Conservation (phyloP, 2,329 filamentous ascomycete genomes). For the Diatrype stigma region DNA sequence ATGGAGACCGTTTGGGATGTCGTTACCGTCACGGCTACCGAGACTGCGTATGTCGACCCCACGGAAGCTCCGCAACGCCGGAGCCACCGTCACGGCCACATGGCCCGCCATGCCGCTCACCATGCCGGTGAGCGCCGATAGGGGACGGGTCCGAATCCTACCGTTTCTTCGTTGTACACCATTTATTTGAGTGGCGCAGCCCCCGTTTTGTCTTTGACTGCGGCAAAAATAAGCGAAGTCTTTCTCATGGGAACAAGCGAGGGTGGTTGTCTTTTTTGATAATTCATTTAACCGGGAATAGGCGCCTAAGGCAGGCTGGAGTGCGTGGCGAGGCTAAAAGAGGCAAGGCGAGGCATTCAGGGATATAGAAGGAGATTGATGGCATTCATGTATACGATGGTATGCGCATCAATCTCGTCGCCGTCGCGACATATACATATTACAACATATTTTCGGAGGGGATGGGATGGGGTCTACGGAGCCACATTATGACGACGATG, state of each 20-base stretch:
- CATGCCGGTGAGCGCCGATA: constrained; percentile 16
- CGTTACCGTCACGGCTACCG: constrained; percentile 38
- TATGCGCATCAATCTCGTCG: too few species aligned
- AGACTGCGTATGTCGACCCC: constrained; percentile 14
- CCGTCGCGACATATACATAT: too few species aligned
- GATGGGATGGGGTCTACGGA: too few species aligned
- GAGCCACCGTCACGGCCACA: constrained; percentile 17
- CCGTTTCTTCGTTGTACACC: background rate
- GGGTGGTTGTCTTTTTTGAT: background rate
- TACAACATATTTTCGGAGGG: too few species aligned
- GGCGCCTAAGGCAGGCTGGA: too few species aligned
- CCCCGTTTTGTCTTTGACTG: background rate
- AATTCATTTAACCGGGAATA: too few species aligned
- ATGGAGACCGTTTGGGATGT: constrained; percentile 41
- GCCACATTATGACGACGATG: too few species aligned
- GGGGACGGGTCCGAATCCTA: background rate
- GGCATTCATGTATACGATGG: too few species aligned
- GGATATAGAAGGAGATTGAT: too few species aligned
- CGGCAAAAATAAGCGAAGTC: too few species aligned
- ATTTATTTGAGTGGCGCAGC: background rate
- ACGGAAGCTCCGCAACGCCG: constrained; percentile 15
- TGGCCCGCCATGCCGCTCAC: constrained; percentile 15
- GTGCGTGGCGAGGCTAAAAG: too few species aligned
- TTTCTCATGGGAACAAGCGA: background rate
- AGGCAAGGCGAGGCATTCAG: too few species aligned